These are phyloP conservation scores for Dillenia turbinata DNA, from an alignment of 164 flowering plant genomes.

Conservation along the genomic window DNA sequence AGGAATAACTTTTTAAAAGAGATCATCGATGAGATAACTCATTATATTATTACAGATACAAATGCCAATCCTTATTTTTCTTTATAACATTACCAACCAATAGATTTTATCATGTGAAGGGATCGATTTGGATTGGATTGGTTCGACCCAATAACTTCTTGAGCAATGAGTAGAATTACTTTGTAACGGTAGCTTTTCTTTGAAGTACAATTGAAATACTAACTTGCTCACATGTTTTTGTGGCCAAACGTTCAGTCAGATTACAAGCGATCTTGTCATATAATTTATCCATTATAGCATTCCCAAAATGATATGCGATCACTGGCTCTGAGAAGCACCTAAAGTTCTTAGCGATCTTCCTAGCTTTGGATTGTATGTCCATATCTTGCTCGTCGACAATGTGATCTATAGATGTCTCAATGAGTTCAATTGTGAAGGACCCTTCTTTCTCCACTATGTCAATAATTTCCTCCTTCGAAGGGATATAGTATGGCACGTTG, in stretches of 20 bases:
- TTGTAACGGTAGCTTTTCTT: no score
- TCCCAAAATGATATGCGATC: slow-evolving; percentile 8
- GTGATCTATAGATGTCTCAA: slow-evolving; percentile 5
- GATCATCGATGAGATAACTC: no score
- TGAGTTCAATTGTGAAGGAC: slow-evolving; percentile 8
- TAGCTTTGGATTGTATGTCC: background rate
- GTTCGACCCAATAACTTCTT: no score
- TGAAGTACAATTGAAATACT: no score
- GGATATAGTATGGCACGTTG: slow-evolving; percentile 17
- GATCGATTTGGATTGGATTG: no score
- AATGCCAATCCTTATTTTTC: no score
- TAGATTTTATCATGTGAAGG: no score
- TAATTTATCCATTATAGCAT: background rate
- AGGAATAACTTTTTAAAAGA: no score
- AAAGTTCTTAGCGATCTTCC: background rate
- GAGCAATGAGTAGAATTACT: no score
- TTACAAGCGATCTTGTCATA: background rate
- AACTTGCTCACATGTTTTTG: no score
- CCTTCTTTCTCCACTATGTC: slow-evolving; percentile 15
- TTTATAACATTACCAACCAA: no score
- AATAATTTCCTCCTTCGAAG: slow-evolving; percentile 16
- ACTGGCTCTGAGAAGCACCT: slow-evolving; percentile 8
- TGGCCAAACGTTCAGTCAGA: background rate
- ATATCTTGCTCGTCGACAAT: background rate
- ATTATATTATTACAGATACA: no score